phyloP scores from a whole-genome alignment of 331 rosid species.

The Pyracantha coccinea region DNA sequence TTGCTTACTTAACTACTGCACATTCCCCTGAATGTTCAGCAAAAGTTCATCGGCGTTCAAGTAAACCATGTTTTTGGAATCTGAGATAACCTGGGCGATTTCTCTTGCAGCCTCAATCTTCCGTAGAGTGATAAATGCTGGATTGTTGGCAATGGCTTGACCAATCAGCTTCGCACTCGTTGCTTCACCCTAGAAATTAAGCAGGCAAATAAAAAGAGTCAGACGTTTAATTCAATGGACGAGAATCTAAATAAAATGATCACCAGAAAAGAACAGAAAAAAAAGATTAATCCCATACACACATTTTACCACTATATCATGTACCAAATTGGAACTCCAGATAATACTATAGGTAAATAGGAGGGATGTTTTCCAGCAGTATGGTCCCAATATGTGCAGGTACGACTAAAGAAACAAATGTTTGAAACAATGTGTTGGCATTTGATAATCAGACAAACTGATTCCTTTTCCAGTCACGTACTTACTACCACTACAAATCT shows the following conservation, averaged over 20 bases:
- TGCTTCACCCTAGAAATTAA: slow-evolving; percentile 64
- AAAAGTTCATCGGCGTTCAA: slow-evolving; percentile 64
- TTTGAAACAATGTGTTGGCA: not conserved
- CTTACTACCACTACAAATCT: not conserved
- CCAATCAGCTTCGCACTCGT: slow-evolving; percentile 79
- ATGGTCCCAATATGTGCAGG: not conserved
- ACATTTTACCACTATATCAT: too few relatives aligned
- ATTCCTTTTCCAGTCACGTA: not conserved
- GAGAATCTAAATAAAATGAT: not conserved
- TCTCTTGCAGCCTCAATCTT: slow-evolving; percentile 93
- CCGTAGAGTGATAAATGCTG: slow-evolving; percentile 73
- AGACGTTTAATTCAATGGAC: not conserved
- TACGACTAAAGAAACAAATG: not conserved
- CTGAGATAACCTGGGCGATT: slow-evolving; percentile 61
- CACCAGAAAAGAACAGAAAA: not conserved
- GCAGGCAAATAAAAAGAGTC: not conserved
- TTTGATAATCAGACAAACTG: not conserved
- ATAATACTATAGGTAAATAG: not conserved
- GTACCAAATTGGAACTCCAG: too few relatives aligned
- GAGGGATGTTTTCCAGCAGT: not conserved
- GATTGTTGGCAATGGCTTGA: slow-evolving; percentile 76
- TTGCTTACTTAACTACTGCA: slow-evolving; percentile 37
- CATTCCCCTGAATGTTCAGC: slow-evolving; percentile 65
- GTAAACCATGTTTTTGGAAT: slow-evolving; percentile 54
- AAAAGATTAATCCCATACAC: too few relatives aligned